Evolutionary conservation across 2,329 filamentous ascomycete species (phyloP), one percentile per base, ranked within the genome.

Genomic region (Aphanocladium album): DNA sequence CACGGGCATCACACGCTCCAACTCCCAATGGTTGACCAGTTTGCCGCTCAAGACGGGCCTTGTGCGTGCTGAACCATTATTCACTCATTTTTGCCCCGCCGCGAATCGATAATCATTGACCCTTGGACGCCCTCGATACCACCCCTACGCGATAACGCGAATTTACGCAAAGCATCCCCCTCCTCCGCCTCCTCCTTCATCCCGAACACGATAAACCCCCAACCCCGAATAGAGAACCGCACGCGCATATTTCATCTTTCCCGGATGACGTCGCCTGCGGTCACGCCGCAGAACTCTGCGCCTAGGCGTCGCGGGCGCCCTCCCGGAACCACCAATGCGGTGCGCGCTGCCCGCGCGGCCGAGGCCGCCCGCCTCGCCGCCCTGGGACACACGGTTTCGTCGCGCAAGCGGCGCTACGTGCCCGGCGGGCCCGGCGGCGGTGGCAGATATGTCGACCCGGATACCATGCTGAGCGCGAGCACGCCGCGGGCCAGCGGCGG

Each of bases 341-440:
- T 72, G 59, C 73, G 74, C 64, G 73, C 74, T 25, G 74, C 74
- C 43, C 72, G 76, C 62, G 71, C 73, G 52, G 73, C 70, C n/a
- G 71, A 73, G 55, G 73, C 70, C 17, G 71, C 71, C 43, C 69
- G 70, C 27, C 68, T 69, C 19, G 71, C 69, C 19, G 64, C 69
- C 50, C 69, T 73, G 46, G 78, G 80, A 52, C 87, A 89, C 66
- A 87, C 87, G 27, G 56, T 33, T 3, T 86, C 88, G 14, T 80
- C 80, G 1, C 92, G 91, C 76, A 85, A 84, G 70, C 82, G 87
- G 66, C 83, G 86, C 74, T 97, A 96, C 76, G 84, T 96, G 52
- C 91, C 93, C 37, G 92, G 92, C 52, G 92, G 91, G 3, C 89
- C 91, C 61, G 91, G 91, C 43, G 92, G 92, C 50, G 91, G 92